Evolutionary conservation across 148 eudicot species (phyloP), one percentile per base, ranked within the genome.

Genomic region (Rhododendron henanense): DNA sequence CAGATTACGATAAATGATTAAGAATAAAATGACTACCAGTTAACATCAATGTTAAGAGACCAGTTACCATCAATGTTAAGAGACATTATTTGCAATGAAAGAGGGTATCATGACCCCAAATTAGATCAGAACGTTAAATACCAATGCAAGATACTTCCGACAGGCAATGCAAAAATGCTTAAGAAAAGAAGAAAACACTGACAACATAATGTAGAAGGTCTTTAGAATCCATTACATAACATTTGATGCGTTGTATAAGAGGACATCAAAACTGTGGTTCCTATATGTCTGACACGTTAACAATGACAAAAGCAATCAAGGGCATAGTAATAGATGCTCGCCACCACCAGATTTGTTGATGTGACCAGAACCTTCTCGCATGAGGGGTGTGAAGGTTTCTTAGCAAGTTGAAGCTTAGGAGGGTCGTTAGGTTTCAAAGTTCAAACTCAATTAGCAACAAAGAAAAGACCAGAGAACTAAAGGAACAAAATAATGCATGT

Each of bases 1-100:
- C 85, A 89, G 78, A 35, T 81, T 23, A 19, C 51, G 31, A 73
- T 44, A 85, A 33, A 25, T 21, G 75, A 47, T 78, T 25, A 67
- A 31, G 23, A 37, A 85, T 67, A 28, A 84, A 61, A 2, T 55
- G 47, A 45, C 13, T 75, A 45, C 44, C 2, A 65, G 16, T 47
- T 16, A 28, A 74, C 45, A 48, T 41, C 21, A 33, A 35, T 74
- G 48, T 6, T 45, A 45, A 45, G 48, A 45, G 9, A 47, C 50
- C 50, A 47, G 50, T 47, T 9, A 35, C 37, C 37, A 35, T 35
- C 37, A 35, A 35, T 35, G 25, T 55, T 31, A 19, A 55, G 39
- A 81, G 45, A 57, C 19, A 53, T 9, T 19, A 80, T 13, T 16
- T 10, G 16, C 41, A 31, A 33, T 11, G 18, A 55, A 57, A 11